phyloP scores from a whole-genome alignment of 2,329 filamentous ascomycete genomes.

The Zalaria sp. region DNA sequence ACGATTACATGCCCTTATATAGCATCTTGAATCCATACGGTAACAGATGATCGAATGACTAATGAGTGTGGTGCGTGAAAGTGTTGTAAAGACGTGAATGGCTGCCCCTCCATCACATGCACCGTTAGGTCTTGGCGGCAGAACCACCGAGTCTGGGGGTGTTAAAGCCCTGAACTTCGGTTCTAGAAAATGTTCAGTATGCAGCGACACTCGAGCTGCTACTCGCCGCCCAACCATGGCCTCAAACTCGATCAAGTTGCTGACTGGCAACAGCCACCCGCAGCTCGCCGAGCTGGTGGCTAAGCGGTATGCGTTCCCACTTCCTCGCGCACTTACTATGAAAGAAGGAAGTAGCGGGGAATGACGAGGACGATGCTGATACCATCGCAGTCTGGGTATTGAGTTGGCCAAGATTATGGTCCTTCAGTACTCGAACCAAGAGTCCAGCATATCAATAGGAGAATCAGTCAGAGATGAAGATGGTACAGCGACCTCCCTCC shows the following conservation, averaged over 20 bases:
- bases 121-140: too few species aligned
- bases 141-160: too few species aligned
- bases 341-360: neutral
- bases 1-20: too few species aligned
- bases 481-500: conserved; percentile 35
- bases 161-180: neutral
- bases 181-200: neutral
- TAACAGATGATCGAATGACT: too few species aligned
- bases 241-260: conserved; percentile 59
- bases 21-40: too few species aligned
- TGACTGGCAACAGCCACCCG: conserved; percentile 64
- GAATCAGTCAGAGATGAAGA: conserved; percentile 96
- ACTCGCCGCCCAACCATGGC: conserved; percentile 36
- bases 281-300: conserved; percentile 57
- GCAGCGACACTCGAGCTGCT: neutral
- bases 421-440: conserved; percentile 75
- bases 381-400: conserved; percentile 49
- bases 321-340: neutral
- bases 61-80: too few species aligned
- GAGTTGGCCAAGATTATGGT: conserved; percentile 67
- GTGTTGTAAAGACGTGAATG: too few species aligned
- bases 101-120: too few species aligned
- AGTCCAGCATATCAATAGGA: conserved; percentile 83
- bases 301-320: conserved; percentile 36
- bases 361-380: conserved; percentile 2